These are phyloP conservation scores for Platismatia glauca DNA, from an alignment of 495 filamentous ascomycete species.

Conservation along the genomic window DNA sequence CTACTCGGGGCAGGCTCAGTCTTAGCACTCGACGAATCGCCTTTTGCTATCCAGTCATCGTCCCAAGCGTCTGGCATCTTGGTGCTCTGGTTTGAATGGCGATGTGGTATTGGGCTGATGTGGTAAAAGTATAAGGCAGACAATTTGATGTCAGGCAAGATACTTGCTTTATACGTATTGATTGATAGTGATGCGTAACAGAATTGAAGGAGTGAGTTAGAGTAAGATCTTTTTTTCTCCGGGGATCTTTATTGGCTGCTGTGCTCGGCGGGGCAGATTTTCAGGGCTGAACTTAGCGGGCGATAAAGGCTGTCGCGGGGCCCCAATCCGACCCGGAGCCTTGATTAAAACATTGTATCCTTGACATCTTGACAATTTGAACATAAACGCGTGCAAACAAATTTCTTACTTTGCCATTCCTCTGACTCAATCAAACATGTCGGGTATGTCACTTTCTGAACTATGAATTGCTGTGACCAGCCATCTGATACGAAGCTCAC, in stretches of 20 bases:
- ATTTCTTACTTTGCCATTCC: background rate
- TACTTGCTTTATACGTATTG: background rate
- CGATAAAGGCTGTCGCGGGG: background rate
- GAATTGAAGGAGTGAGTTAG: background rate
- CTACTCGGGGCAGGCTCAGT: slow-evolving; percentile 20
- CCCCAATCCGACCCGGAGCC: background rate
- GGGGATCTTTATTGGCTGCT: background rate
- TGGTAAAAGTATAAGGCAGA: background rate
- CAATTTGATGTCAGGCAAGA: background rate
- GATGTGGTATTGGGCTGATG: background rate
- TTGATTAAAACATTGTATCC: too few species aligned
- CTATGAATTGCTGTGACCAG: background rate
- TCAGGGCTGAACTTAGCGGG: background rate
- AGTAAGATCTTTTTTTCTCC: background rate
- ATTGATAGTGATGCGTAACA: background rate
- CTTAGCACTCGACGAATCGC: slow-evolving; percentile 42
- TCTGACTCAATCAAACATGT: slow-evolving; percentile 6
- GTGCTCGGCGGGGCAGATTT: background rate
- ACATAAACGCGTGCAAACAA: background rate
- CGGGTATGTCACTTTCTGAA: slow-evolving; percentile 5
- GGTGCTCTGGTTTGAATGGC: slow-evolving; percentile 26
- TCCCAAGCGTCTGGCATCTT: slow-evolving; percentile 76
- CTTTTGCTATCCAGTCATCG: slow-evolving; percentile 76
- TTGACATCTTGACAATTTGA: background rate
- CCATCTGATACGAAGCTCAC: background rate